Base-by-base conservation (phyloP, 331 rosid genomes). In the Malus hybrid region DNA sequence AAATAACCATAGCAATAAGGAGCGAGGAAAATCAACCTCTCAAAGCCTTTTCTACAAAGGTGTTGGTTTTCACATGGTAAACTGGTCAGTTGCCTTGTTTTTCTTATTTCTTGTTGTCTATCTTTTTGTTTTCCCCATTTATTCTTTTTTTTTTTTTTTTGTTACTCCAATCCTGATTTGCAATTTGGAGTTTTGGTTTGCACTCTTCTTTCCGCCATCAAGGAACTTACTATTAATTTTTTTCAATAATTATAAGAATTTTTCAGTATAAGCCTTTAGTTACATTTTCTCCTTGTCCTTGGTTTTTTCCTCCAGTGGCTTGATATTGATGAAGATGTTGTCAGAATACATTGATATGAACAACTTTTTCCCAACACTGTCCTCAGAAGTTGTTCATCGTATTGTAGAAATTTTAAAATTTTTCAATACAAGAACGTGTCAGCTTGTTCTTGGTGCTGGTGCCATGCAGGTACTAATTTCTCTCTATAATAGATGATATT, bases 381-480 rank as follows among this genome's bases (percentile, higher is more conserved):
- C 99, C 72, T 89, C 97, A 65, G 99, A 95, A 87, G 83, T 95
- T 80, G 97, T 95, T 77, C 97, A 89, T 69, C 97, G 99, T 61
- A 84, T 90, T 20, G 97, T 88, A 10, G 99, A 95, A 80, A 90
- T 90, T 70, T 84, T 95, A 83, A 95, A 95, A 83, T 88, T 89
- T 86, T 95, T 92, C 87, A 95, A 95, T 86, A 95, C 99, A 65
- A 83, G 99, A 83, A 92, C 99, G 11, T 95, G 99, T 77, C 99
- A 95, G 76, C 97, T 95, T 85, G 99, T 95, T 79, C 97, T 95
- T 65, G 99, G 99, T 71, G 99, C 99, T 67, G 97, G 97, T 69
- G 99, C 99, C 64, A 95, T 95, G 99, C 99, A 95, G 99, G 99
- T 95, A 86, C 72, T 73, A 56, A 73, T 57, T 55, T 70, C 63